These are phyloP conservation scores for Fraxinus cuspidata DNA, from an alignment of 257 asterid species.

Conservation along the genomic window DNA sequence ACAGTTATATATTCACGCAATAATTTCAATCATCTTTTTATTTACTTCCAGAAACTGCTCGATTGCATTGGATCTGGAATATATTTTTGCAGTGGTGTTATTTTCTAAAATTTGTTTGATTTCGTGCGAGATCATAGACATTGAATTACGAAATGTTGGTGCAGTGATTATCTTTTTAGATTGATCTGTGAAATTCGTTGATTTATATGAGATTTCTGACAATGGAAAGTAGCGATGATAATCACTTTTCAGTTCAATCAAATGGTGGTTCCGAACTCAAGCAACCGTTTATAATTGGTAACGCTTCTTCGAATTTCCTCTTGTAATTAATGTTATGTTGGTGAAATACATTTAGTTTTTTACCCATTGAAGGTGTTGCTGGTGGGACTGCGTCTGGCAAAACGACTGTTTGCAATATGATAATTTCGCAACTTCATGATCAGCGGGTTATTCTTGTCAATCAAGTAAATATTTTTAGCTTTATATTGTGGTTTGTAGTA, in stretches of 20 bases:
- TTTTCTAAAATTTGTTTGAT: not conserved
- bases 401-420: conserved; percentile 89
- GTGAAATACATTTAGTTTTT: not conserved
- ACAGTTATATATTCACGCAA: not conserved
- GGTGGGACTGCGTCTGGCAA: conserved; percentile 99
- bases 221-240: conserved; percentile 29
- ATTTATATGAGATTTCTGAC: not conserved
- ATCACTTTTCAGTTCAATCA: conserved; percentile 33
- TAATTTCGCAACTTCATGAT: conserved; percentile 80
- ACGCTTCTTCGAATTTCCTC: not conserved
- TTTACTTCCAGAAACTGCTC: not conserved
- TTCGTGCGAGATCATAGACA: not conserved
- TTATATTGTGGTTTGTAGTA: not conserved
- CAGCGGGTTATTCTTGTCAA: conserved; percentile 84
- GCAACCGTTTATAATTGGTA: conserved; percentile 78
- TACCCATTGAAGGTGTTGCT: conserved; percentile 73
- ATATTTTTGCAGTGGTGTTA: not conserved
- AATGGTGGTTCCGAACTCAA: conserved; percentile 41
- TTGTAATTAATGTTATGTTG: not conserved
- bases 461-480: conserved; percentile 53
- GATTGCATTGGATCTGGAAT: not conserved
- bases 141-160: conserved; percentile 16
- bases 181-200: not conserved
- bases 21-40: not conserved
- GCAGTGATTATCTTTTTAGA: conserved; percentile 5